A percentile compares a stretch with the other conserved stretches of the same genome.
These are phyloP conservation scores for Tylopilus sp. DNA, from an alignment of 768 basidiomycete genomes.

Conservation along the genomic window DNA sequence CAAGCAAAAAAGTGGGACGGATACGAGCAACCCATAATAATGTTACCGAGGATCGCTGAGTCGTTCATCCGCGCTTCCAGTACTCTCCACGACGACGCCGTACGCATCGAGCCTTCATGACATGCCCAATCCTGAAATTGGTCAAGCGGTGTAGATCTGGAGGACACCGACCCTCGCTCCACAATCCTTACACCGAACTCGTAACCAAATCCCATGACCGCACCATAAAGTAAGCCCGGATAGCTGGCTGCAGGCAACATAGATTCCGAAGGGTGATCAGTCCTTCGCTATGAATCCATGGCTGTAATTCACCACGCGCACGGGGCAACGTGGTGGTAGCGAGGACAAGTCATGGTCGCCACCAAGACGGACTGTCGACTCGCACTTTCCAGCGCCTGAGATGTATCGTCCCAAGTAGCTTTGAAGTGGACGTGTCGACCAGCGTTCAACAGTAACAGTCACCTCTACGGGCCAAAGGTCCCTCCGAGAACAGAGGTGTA, in stretches of 20 bases:
- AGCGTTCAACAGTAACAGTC: slow-evolving; percentile 21
- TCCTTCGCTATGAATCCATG: slow-evolving; percentile 22
- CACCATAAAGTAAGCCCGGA: slow-evolving; percentile 26
- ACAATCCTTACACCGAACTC: slow-evolving; percentile 32
- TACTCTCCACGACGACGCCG: slow-evolving; percentile 21
- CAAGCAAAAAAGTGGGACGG: slow-evolving; percentile 43
- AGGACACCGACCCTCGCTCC: slow-evolving; percentile 27
- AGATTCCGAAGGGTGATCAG: slow-evolving; percentile 29
- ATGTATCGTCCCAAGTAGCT: slow-evolving; percentile 23
- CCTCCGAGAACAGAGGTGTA: slow-evolving; percentile 22
- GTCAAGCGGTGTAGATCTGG: slow-evolving; percentile 34
- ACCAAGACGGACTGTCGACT: slow-evolving; percentile 28
- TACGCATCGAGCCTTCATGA: slow-evolving; percentile 23
- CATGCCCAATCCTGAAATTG: slow-evolving; percentile 32
- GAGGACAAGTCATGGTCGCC: slow-evolving; percentile 31
- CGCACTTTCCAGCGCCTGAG: slow-evolving; percentile 29
- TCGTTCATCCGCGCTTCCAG: slow-evolving; percentile 25
- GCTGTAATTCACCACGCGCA: slow-evolving; percentile 25
- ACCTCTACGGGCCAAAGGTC: slow-evolving; percentile 16
- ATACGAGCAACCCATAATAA: slow-evolving; percentile 34
- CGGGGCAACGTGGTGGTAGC: slow-evolving; percentile 17
- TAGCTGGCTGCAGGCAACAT: slow-evolving; percentile 25
- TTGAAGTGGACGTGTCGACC: slow-evolving; percentile 20
- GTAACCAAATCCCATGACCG: slow-evolving; percentile 32
- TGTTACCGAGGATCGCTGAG: slow-evolving; percentile 23